Evolutionary conservation across 2,329 filamentous ascomycete species (phyloP), one percentile per base, ranked within the genome.

Genomic region (Setomelanomma holmii): DNA sequence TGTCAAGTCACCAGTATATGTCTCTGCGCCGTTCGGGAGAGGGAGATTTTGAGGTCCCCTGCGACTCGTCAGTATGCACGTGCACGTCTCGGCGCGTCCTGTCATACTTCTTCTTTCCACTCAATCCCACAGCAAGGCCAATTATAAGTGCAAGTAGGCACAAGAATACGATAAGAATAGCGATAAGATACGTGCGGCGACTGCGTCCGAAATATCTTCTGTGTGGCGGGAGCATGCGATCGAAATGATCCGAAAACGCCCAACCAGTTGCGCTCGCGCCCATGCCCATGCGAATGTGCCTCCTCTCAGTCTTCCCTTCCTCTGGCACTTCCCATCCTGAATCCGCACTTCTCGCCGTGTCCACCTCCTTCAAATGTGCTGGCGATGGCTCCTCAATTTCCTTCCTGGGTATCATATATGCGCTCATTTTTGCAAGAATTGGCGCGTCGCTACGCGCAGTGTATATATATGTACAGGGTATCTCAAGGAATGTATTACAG

Each of bases 1-100:
- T 1, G 88, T 91, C 44, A 90, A 71, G 43, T 90, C 86, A 45
- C 87, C 88, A 4, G 76, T 80, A 63, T 84, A 85, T 0, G 80
- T 79, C 1, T 80, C 76, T 10, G 78, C 76, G 49, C 82, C 79
- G 20, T 75, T 76, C 2, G 83, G 83, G 6, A 85, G 75, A 3
- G 82, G 82, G 5, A 85, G 74, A 56, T 82, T 80, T 36, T 69
- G 61, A 45, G 55, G 51, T 40, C 71, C 74, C 36, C 2, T 4
- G n/a, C 12, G 2, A 39, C 34, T 5, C 16, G 45, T 68, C 35
- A 68, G 56, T n/a, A 30, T 12, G 17, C 17, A 39, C 14, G 16
- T 11, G 5, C 39, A 17, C n/a, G 8, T 22, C 19, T 5, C 12
- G 8, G 19, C 23, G 5, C 7, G 14, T 12, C 1, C 22, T 22